A percentile compares a stretch with the other conserved stretches of the same genome.
Evolutionary conservation across 1,284 basidiomycete genomes (phyloP).

Genomic region (Ceratobasidium theobromae): DNA sequence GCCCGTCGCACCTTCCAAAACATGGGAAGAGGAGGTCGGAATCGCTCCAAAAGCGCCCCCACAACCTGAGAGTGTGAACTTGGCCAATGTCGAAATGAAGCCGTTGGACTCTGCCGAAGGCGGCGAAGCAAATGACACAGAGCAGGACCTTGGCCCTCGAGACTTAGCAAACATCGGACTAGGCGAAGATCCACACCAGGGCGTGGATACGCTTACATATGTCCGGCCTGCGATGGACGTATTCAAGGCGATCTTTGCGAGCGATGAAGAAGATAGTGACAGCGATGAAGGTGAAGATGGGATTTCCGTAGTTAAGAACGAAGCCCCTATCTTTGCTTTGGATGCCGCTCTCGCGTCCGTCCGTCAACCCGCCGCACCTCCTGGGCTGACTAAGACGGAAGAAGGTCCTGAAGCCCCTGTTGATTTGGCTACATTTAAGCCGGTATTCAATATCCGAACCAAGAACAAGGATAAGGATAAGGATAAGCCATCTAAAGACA

Average conservation of each 20-base stretch:
- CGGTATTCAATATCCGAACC: conserved; percentile 71
- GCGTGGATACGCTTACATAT: conserved; percentile 82
- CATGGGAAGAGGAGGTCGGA: conserved; percentile 28
- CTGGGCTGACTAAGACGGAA: conserved; percentile 28
- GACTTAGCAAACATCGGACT: conserved; percentile 76
- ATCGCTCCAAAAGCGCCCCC: conserved; percentile 35
- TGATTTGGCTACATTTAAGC: conserved; percentile 69
- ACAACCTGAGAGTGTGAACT: conserved; percentile 31
- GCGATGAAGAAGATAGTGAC: conserved; percentile 82
- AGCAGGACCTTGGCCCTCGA: conserved; percentile 45
- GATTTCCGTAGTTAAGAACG: conserved; percentile 42
- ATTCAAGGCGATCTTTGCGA: conserved; percentile 94
- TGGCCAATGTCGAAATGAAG: conserved; percentile 37
- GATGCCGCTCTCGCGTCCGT: conserved; percentile 35
- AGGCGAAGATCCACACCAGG: conserved; percentile 88
- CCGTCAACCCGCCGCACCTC: conserved; percentile 33
- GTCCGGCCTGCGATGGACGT: conserved; percentile 86
- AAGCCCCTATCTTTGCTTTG: conserved; percentile 8
- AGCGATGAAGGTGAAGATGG: conserved; percentile 53
- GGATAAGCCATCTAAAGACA: conserved; percentile 43
- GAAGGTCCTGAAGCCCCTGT: conserved; percentile 44
- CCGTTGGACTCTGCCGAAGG: conserved; percentile 21
- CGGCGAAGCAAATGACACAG: conserved; percentile 32
- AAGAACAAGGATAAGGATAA: conserved; percentile 46
- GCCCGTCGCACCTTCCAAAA: conserved; percentile 36